Conservation (phyloP, 768 basidiomycete genomes). For the Termitomyces sp. region DNA sequence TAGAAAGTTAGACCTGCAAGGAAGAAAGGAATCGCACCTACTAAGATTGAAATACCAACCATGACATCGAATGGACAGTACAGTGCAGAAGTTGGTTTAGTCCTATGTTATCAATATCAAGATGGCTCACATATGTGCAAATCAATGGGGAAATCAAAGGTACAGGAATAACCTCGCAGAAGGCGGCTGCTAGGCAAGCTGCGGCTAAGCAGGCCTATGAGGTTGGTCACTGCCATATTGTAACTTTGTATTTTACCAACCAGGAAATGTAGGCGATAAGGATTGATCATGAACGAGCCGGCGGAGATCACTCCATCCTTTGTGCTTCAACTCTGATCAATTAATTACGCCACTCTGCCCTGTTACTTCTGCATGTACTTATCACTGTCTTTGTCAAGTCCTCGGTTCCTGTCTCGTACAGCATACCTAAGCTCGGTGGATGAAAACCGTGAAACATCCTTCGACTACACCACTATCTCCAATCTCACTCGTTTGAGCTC, state of each 20-base stretch:
- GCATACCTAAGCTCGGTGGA: neutral
- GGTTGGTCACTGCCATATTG: slow-evolving; percentile 1
- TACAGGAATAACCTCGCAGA: slow-evolving; percentile 13
- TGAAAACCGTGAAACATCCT: neutral
- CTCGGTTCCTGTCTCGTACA: neutral
- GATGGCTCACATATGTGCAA: neutral
- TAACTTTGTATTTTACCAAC: neutral
- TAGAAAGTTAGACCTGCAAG: slow-evolving; percentile 12
- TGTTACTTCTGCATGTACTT: neutral
- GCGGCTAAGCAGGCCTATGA: slow-evolving; percentile 18
- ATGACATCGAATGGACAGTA: slow-evolving; percentile 13
- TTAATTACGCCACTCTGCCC: neutral
- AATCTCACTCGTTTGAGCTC: neutral
- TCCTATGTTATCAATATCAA: neutral
- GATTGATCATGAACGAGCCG: neutral
- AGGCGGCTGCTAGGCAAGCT: slow-evolving; percentile 14
- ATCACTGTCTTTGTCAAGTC: neutral
- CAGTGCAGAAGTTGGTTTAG: slow-evolving; percentile 14
- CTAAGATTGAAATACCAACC: slow-evolving; percentile 12
- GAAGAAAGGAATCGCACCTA: slow-evolving; percentile 10
- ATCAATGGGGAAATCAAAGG: slow-evolving; percentile 16
- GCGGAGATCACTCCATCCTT: neutral
- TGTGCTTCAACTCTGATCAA: neutral
- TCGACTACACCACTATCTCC: neutral
- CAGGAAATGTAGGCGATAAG: slow-evolving; percentile 3